Evolutionary conservation across 2,329 filamentous ascomycete species (phyloP).

Genomic region (Penicillium brasilianum): DNA sequence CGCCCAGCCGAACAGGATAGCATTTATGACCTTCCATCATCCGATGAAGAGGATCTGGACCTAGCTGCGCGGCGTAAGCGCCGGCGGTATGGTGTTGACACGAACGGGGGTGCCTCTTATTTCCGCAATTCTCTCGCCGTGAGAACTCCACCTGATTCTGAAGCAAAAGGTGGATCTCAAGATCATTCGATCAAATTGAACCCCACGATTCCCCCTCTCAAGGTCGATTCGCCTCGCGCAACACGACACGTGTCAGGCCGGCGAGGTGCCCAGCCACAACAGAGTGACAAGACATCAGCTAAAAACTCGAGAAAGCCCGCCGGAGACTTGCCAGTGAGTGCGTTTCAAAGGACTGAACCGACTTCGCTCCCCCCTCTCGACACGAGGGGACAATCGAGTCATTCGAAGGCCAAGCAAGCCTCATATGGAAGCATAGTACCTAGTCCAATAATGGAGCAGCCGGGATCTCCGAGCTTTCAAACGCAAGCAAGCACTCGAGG

Average conservation of each 20-base stretch:
- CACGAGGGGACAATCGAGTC: neutral
- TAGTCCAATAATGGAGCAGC: neutral
- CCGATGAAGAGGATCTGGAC: slow-evolving; percentile 31
- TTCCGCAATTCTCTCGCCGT: neutral
- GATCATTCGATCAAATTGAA: neutral
- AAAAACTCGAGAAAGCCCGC: neutral
- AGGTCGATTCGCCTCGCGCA: neutral
- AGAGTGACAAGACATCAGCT: neutral
- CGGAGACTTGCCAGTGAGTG: neutral
- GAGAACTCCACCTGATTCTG: neutral
- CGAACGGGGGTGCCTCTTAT: neutral
- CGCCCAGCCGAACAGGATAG: slow-evolving; percentile 12
- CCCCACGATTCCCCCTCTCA: neutral
- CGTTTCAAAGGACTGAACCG: neutral
- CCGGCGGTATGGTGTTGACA: slow-evolving; percentile 18
- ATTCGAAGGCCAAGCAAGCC: neutral
- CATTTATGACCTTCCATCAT: slow-evolving; percentile 37
- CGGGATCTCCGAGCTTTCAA: slow-evolving; percentile 1
- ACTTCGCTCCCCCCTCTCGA: neutral
- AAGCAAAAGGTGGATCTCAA: neutral
- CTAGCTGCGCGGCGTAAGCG: slow-evolving; percentile 28
- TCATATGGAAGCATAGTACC: neutral
- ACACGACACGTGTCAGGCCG: neutral
- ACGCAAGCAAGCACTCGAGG: neutral
- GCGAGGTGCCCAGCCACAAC: neutral